Evolutionary conservation across 225 moss, liverwort and hornwort species (phyloP), one percentile per base, ranked within the genome.

Genomic region (Physcomitrellopsis africana): DNA sequence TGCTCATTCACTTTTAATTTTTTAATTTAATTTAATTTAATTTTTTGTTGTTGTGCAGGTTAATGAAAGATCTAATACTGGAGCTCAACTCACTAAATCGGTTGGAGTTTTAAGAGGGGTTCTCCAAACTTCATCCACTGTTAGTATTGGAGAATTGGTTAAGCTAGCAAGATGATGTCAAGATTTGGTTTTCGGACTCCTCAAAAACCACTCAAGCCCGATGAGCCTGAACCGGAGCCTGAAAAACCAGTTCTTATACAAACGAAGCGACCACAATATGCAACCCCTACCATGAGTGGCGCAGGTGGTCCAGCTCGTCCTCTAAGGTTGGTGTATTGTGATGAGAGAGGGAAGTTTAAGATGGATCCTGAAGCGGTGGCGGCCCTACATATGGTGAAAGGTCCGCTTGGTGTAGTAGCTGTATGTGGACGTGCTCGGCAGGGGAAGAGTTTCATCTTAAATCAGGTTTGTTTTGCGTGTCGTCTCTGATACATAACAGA

Each of bases 361-460:
- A 37, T 37, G 32, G 32, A 37, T 37, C 32, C 32, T 37, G 32
- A 37, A 37, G 32, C 32, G 32, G 32, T 37, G 32, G 32, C 32
- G 32, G 32, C 32, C 32, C 32, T 37, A 37, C 32, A 37, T 7
- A 37, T 37, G 32, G 32, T 37, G 32, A 37, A 37, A 37, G 32
- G 32, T 37, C 32, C 32, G 32, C 32, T 37, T 37, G 32, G 32
- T 37, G 32, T 37, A 37, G 32, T 37, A 37, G 32, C 32, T 37
- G 32, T 37, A 2, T 37, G 32, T 37, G 32, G 32, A 37, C 32
- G 32, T 37, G 32, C 32, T 37, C 32, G 32, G 32, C 32, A 37
- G 32, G 32, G 32, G 32, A 91, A 91, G 70, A 88, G 91, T 77
- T 88, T 91, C 68, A 84, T 88, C 41, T 73, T 91, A 61, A 88